These are phyloP conservation scores for Trichopus zeylanicus DNA, from an alignment of 116 monocot genomes.

Conservation along the genomic window DNA sequence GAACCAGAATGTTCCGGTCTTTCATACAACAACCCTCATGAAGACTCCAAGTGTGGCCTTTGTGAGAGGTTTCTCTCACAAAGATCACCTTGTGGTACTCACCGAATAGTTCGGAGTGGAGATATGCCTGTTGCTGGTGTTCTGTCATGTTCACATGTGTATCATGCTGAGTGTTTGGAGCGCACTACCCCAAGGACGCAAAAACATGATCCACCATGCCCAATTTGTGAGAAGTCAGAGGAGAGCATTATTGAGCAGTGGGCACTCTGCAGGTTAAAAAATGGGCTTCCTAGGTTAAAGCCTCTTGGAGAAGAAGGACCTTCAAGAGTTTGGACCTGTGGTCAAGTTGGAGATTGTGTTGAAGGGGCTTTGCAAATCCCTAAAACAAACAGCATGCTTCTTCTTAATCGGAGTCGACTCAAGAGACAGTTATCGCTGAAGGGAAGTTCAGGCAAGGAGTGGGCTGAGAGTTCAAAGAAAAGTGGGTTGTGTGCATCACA, in stretches of 20 bases:
- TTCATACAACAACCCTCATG: conserved; percentile 6
- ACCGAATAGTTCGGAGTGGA: conserved; percentile 34
- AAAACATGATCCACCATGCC: conserved; percentile 50
- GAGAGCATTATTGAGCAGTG: conserved; percentile 28
- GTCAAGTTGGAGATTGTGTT: conserved; percentile 33
- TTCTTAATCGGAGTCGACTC: conserved; percentile 10
- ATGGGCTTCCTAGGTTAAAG: conserved; percentile 31
- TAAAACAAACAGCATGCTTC: conserved; percentile 11
- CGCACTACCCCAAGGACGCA: conserved; percentile 26
- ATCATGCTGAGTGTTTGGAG: conserved; percentile 64
- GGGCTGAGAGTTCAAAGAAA: conserved; percentile 16
- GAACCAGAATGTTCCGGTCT: conserved; percentile 7
- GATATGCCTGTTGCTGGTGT: conserved; percentile 54
- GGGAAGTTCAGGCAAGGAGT: conserved; percentile 17
- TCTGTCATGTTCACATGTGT: conserved; percentile 53
- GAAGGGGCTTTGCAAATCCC: conserved; percentile 28
- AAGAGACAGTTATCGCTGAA: conserved; percentile 32
- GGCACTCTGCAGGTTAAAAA: conserved; percentile 30
- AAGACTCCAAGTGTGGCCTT: conserved; percentile 32
- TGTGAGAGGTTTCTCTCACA: conserved; percentile 44
- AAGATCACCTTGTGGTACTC: conserved; percentile 58
- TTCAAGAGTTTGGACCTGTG: conserved; percentile 48
- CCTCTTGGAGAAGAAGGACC: conserved; percentile 37
- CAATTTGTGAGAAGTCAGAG: conserved; percentile 31
- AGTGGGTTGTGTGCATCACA: conserved; percentile 4